Evolutionary conservation across 2,329 filamentous ascomycete species (phyloP).

Genomic region (Fusarium penzigii): DNA sequence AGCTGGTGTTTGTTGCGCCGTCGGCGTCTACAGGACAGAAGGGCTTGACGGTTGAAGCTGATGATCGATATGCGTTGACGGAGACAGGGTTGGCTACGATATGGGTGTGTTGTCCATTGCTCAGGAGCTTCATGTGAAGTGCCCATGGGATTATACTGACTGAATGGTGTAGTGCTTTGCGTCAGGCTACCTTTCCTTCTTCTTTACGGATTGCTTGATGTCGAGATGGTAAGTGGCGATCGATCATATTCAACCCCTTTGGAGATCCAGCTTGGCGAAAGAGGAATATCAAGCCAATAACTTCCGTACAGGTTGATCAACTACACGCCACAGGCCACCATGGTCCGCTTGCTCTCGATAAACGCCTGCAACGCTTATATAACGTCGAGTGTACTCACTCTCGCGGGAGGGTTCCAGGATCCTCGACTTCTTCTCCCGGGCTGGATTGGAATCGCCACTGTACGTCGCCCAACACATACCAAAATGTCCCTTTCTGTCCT

Average conservation of each 20-base stretch:
- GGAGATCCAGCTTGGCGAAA: not conserved
- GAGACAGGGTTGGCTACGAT: conserved; percentile 72
- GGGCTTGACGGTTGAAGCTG: conserved; percentile 21
- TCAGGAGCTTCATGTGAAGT: not conserved
- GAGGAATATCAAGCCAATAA: conserved; percentile 13
- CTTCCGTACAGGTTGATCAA: conserved; percentile 71
- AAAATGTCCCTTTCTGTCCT: no score
- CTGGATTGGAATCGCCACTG: conserved; percentile 77
- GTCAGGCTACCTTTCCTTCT: conserved; percentile 77
- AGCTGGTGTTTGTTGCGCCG: conserved; percentile 29
- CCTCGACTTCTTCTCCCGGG: conserved; percentile 71
- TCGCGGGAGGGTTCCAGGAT: conserved; percentile 70
- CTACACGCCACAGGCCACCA: conserved; percentile 78
- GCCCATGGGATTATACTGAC: not conserved
- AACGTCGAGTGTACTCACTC: conserved; percentile 69
- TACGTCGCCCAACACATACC: no score
- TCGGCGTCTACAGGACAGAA: conserved; percentile 25
- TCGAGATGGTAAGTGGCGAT: conserved; percentile 76
- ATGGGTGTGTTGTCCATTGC: conserved; percentile 57
- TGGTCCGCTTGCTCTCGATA: conserved; percentile 76
- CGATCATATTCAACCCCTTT: conserved; percentile 13
- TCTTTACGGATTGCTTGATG: conserved; percentile 85
- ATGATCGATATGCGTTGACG: conserved; percentile 49
- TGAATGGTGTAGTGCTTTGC: conserved; percentile 62
- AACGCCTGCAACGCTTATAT: conserved; percentile 75